Evolutionary conservation across 768 basidiomycete species (phyloP).

Genomic region (Crassisporium funariophilum): DNA sequence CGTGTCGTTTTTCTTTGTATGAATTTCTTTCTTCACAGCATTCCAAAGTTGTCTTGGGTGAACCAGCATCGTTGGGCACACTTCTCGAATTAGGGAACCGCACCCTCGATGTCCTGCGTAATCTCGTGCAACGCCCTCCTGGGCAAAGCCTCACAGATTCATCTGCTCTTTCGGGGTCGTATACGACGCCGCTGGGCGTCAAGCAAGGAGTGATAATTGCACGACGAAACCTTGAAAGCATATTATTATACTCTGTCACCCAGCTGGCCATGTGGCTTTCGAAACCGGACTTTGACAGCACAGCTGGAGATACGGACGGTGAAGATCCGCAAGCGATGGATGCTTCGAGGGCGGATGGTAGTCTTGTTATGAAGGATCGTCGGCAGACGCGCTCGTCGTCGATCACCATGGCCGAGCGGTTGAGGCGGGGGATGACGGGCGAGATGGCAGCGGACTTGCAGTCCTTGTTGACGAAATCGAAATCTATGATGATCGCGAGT

Average conservation of each 20-base stretch:
- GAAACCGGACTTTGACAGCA: conserved; percentile 65
- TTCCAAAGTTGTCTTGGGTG: conserved; percentile 80
- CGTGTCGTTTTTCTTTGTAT: neutral
- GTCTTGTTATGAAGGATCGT: conserved; percentile 29
- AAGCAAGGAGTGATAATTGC: conserved; percentile 58
- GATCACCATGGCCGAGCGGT: conserved; percentile 59
- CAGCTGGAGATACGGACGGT: conserved; percentile 42
- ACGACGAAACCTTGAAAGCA: conserved; percentile 65
- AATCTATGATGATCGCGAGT: conserved; percentile 63
- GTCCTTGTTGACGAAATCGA: conserved; percentile 63
- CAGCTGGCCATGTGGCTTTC: conserved; percentile 81
- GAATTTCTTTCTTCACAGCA: conserved; percentile 54
- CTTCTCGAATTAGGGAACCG: conserved; percentile 83
- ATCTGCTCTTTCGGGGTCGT: conserved; percentile 26
- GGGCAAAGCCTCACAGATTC: conserved; percentile 52
- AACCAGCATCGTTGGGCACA: conserved; percentile 84
- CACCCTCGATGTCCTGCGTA: conserved; percentile 71
- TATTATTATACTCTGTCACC: conserved; percentile 70
- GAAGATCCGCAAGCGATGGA: conserved; percentile 46
- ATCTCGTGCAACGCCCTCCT: conserved; percentile 63
- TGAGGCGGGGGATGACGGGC: conserved; percentile 77
- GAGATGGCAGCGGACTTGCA: conserved; percentile 79
- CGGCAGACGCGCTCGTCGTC: conserved; percentile 46
- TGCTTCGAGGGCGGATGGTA: conserved; percentile 7
- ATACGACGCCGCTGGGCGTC: conserved; percentile 47